Base-by-base conservation (phyloP, 805 yeast species). In the Kodamaea fukazawae region DNA sequence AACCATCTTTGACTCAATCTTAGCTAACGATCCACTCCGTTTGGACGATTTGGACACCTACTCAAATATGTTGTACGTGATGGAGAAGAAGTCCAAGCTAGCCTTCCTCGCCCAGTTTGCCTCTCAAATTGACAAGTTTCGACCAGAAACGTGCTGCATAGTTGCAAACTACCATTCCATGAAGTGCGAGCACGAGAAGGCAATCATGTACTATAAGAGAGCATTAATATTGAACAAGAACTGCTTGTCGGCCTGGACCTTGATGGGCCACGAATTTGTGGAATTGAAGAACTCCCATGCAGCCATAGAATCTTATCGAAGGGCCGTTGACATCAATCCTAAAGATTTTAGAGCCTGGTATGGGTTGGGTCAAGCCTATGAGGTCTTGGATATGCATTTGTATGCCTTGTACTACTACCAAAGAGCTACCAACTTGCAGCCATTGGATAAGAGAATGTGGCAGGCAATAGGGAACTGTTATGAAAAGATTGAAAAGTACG, bases 251-350 rank as follows among this genome's bases (percentile, higher is more conserved):
- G 97, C 98, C 0, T 93, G 98, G 98, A 93, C 98, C 0, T 70
- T 93, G 42, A 89, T 93, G 96, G 99, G 99, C 8, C 99, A 93
- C 62, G 99, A 93, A 64, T 93, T 87, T 65, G 95, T 93, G 11
- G 99, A 93, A 59, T 72, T 93, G 51, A 90, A 91, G 55, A 93
- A 93, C 63, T 84, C 96, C 1, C 96, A 93, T 61, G 98, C 98
- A 1, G 99, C 99, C 1, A 93, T 93, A 40, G 97, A 91, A 66
- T 81, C 95, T 43, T 93, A 93, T 57, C 67, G 98, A 49, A 68
- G 96, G 32, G 99, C 98, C 0, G 91, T 90, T 1, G 96, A 89
- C 57, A 82, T 90, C 2, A 87, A 86, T 54, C 76, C 81, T 32
- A 83, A 85, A 54, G 99, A 93, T 58, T 95, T 86, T 59, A 71